Evolutionary conservation across 2,329 filamentous ascomycete species (phyloP), one percentile per base, ranked within the genome.

Genomic region (Hypoxylon sp.): DNA sequence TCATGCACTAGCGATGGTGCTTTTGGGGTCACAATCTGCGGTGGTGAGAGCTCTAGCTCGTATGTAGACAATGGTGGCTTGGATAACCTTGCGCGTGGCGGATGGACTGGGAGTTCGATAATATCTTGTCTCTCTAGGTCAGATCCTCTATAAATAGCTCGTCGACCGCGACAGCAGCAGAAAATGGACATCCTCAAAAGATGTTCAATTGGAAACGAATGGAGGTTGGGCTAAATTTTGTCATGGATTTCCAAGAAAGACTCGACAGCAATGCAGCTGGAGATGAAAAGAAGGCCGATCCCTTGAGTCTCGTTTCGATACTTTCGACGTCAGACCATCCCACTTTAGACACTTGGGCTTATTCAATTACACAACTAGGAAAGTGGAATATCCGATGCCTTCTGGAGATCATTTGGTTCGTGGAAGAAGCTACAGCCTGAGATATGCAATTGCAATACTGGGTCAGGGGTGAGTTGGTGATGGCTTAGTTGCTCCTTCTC

Each of bases 131-230:
- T 53, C 6, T 53, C 51, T 22, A 26, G 51, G 48, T 60, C 36
- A 30, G 61, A 56, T 36, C 70, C 65, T 65, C 22, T 64, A 45
- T 33, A 50, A 36, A 53, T 49, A 58, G 67, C 22, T 59, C 67
- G 70, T 20, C 61, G 67, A 53, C 70, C 57, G 18, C 69, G 66
- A 61, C 75, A 79, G 60, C 78, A 80, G 65, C 76, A 79, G 57
- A 80, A 70, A 46, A 77, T 70, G 40, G 74, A 68, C 78, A 80
- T 80, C 42, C 53, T 75, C 48, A 26, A 44, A n/a, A 28, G 38
- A 44, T 24, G 40, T 49, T 33, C 9, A 42, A 54, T 30, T 57
- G 51, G 18, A 57, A 56, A 42, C 14, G 46, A 64, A 73, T 73
- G 72, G 38, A 63, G 55, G 57, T 73, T 36, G 30, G 62, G 48